Conservation (phyloP, 2,329 filamentous ascomycete genomes). For the Podosphaera fusca region DNA sequence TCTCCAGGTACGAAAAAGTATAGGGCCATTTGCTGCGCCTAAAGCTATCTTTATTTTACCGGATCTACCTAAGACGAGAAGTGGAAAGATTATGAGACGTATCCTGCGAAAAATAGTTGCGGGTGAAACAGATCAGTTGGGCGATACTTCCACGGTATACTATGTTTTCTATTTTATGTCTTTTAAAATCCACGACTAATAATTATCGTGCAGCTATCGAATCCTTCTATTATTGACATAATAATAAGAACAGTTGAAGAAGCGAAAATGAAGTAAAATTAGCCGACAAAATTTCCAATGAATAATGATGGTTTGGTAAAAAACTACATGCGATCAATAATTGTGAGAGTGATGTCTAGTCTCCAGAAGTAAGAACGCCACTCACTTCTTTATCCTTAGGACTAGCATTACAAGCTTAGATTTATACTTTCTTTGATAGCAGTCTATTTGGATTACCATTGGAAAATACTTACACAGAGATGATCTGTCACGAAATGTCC, state of each 20-base stretch:
- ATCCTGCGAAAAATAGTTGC: conserved; percentile 94
- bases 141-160: conserved; percentile 64
- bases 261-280: conserved; percentile 6
- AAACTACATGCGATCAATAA: no score
- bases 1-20: conserved; percentile 19
- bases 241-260: conserved; percentile 34
- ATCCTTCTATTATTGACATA: conserved; percentile 70
- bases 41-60: conserved; percentile 82
- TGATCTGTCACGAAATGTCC: no score
- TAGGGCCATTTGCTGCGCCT: conserved; percentile 88
- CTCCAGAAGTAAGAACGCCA: no score
- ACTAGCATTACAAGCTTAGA: no score
- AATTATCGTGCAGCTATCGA: conserved; percentile 40
- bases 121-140: conserved; percentile 89
- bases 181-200: not conserved
- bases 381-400: no score
- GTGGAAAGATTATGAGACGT: conserved; percentile 96
- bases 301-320: no score
- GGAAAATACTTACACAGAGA: no score
- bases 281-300: no score
- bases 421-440: no score
- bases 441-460: no score
- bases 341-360: no score
- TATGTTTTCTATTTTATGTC: not conserved
- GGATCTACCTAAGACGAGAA: conserved; percentile 90